Base-by-base conservation (phyloP, 1,284 basidiomycete genomes). In the Porodaedalea pini region DNA sequence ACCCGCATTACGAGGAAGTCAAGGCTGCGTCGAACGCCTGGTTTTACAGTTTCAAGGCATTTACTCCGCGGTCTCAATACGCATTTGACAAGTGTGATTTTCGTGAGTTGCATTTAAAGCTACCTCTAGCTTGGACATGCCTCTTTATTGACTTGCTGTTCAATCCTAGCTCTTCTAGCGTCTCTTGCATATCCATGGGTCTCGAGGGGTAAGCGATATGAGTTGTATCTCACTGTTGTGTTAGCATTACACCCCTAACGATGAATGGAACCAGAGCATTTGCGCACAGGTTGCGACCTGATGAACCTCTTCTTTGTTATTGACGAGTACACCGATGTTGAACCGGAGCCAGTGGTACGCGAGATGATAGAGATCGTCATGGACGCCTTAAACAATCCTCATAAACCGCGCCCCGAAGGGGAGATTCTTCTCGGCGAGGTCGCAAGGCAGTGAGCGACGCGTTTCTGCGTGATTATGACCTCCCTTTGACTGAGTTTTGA, bases 231-330 rank as follows among this genome's bases (percentile, higher is more conserved):
- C 13, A 34, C 7, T 34, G 13, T 34, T 34, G 7, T 6, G 7
- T n/a, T n/a, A n/a, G n/a, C n/a, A n/a, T n/a, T n/a, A n/a, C n/a
- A n/a, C n/a, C n/a, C n/a, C n/a, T n/a, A n/a, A 34, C 6, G 13
- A 6, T 34, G 6, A 6, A 34, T 34, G 13, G 6, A 23, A 15
- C 13, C 44, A 69, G 67, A 65, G n/a, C 49, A 62, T 34, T 50
- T 70, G 21, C 64, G 71, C 2, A 65, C 61, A 11, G 64, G 63
- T 1, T 72, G 71, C 60, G 75, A 78, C 57, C 60, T 76, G 11
- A 75, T 75, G 68, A 71, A 71, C 44, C 61, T 75, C 4, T 74
- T 75, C 56, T 77, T 75, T 58, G 68, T 73, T 4, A 66, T 75
- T 43, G 76, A 78, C 58, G 74, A 77, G 56, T 71, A 72, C 56